Evolutionary conservation across 129 eudicot species (phyloP).

Genomic region (Flaveria trinervia): DNA sequence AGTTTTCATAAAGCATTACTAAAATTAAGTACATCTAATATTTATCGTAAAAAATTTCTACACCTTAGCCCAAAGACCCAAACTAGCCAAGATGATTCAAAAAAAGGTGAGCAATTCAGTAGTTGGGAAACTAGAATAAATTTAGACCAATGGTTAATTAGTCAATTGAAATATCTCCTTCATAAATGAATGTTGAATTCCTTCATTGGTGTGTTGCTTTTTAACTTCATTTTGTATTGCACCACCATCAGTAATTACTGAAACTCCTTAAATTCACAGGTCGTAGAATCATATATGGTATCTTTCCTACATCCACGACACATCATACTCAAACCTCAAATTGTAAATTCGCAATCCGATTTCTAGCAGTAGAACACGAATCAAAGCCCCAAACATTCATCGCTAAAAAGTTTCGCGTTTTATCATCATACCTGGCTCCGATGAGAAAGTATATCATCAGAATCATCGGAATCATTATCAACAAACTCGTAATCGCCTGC

Average conservation of each 20-base stretch:
- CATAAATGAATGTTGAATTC: neutral
- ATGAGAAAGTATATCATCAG: conserved; percentile 52
- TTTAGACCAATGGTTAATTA: too few species aligned
- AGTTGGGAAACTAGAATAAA: too few species aligned
- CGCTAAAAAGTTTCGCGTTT: neutral
- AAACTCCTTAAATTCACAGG: too few species aligned
- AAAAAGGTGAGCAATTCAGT: too few species aligned
- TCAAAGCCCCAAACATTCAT: conserved; percentile 12
- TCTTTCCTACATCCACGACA: neutral
- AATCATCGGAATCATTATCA: conserved; percentile 75
- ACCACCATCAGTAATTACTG: neutral
- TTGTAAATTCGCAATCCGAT: neutral
- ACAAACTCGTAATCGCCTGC: conserved; percentile 51
- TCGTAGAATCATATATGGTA: neutral
- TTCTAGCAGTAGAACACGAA: conserved; percentile 6
- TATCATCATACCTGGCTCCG: conserved; percentile 51
- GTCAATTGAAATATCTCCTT: too few species aligned
- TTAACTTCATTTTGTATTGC: neutral
- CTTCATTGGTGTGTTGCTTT: neutral
- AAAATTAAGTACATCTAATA: neutral
- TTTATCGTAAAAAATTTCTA: too few species aligned
- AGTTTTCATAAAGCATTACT: too few species aligned
- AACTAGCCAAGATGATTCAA: neutral
- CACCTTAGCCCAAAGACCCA: too few species aligned
- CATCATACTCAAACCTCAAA: neutral